phyloP scores from a whole-genome alignment of 2,329 filamentous ascomycete species.

The Colletotrichum zoysiae region DNA sequence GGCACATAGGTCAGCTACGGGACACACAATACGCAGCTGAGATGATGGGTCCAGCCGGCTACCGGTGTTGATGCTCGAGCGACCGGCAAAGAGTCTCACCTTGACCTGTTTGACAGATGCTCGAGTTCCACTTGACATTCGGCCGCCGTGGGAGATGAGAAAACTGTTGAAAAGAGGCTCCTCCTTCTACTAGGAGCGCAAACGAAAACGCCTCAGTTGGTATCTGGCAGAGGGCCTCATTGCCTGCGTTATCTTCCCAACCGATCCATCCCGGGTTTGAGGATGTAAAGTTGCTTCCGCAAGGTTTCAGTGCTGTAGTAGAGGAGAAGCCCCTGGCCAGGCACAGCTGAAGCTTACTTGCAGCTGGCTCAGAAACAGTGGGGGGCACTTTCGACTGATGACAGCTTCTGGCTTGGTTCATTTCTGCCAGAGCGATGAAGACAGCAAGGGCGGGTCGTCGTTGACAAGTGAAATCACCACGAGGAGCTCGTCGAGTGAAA shows the following conservation, averaged over 20 bases:
- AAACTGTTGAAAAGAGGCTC: neutral
- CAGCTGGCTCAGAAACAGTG: constrained; percentile 27
- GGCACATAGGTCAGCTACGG: constrained; percentile 4
- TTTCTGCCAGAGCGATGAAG: neutral
- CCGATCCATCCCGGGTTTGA: constrained; percentile 21
- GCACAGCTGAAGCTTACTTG: constrained; percentile 17
- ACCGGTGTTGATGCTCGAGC: neutral
- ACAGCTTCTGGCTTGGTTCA: constrained; percentile 5
- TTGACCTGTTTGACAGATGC: neutral
- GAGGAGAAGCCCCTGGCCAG: constrained; percentile 7
- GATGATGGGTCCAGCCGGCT: neutral
- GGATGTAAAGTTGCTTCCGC: constrained; percentile 7
- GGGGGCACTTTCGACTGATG: neutral
- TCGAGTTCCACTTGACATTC: neutral
- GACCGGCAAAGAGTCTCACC: constrained; percentile 6
- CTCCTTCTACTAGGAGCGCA: neutral
- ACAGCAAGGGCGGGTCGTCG: neutral
- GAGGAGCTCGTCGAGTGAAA: neutral
- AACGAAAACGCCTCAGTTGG: neutral
- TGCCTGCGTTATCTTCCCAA: constrained; percentile 32
- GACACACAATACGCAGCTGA: neutral
- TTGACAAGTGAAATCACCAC: constrained; percentile 20
- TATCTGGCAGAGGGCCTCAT: neutral
- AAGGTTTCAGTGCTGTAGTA: constrained; percentile 9
- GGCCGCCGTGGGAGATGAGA: neutral